Evolutionary conservation across 139 green algal species (phyloP), one percentile per base, ranked within the genome.

Genomic region (Haematococcus sp.): DNA sequence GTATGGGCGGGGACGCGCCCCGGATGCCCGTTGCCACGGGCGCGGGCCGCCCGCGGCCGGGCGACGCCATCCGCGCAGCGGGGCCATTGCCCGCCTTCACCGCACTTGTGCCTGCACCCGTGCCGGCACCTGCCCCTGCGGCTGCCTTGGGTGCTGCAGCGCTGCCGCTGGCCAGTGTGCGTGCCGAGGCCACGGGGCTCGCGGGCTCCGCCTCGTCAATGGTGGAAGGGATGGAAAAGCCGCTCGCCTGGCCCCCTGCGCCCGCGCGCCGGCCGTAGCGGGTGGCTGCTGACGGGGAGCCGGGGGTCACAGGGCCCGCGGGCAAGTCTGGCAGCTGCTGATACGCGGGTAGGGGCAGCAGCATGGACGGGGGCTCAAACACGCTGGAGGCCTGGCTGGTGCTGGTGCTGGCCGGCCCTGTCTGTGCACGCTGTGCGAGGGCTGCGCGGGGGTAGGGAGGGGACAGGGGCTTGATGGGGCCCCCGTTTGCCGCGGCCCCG

Each of bases 181-280:
- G 27, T 22, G 15, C 17, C 54, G 5, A 30, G 54, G 17, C 17
- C 22, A 31, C 4, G 25, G 58, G 58, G 58, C 25, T 34, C 58
- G 35, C 16, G 58, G 58, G 20, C 58, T 65, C 58, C 25, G 20
- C 58, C 25, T 65, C 58, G 25, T 65, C 7, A n/a, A 65, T 65
- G 58, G 58, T 65, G 20, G 11, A 40, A 15, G 58, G 58, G 15
- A 65, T 65, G 58, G 25, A 23, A 3, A 65, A n/a, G 3, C 20
- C 25, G 4, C 4, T 4, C 3, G 20, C 58, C 4, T n/a, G 11
- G 4, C n/a, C 4, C 3, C 20, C n/a, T 65, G 20, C 9, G 25
- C 20, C 58, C 4, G 27, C 58, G 4, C 58, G 58, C 27, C 58
- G 23, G 25, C 58, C 58, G 28, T 40, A 65, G 58, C 58, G 58